Percentiles rank a stretch among this genome's conserved stretches.
These are phyloP conservation scores for Grosmannia serpens DNA, from an alignment of 2,329 filamentous ascomycete species.

Conservation along the genomic window DNA sequence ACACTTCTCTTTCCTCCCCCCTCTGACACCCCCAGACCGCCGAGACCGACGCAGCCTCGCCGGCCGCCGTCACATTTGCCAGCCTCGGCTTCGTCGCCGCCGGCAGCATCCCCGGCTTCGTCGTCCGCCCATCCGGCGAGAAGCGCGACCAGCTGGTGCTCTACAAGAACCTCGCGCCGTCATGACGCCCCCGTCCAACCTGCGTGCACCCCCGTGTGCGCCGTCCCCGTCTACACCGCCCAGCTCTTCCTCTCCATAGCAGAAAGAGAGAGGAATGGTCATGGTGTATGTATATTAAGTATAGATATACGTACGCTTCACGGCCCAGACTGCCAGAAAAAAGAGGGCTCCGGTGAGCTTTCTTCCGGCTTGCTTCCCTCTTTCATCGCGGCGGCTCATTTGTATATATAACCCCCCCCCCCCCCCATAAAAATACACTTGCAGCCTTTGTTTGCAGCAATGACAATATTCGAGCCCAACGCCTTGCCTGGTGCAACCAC, in stretches of 20 bases:
- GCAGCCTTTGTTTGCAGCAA: background rate
- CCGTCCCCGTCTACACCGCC: no score
- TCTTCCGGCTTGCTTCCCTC: background rate
- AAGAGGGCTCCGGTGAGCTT: background rate
- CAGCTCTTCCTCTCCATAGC: no score
- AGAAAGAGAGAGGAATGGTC: background rate
- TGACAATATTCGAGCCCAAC: background rate
- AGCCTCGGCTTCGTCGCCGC: constrained; percentile 44
- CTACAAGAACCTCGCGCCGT: constrained; percentile 39
- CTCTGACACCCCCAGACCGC: constrained; percentile 12
- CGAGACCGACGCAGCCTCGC: constrained; percentile 38
- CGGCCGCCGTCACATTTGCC: constrained; percentile 35
- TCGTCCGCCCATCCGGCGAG: constrained; percentile 30
- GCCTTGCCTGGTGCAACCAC: background rate
- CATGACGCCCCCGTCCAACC: background rate
- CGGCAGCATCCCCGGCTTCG: constrained; percentile 44
- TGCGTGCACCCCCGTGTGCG: no score
- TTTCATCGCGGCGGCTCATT: background rate
- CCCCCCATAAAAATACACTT: background rate
- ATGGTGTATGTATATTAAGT: background rate
- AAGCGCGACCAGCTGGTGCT: constrained; percentile 43
- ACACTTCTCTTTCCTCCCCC: background rate
- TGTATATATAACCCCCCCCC: background rate
- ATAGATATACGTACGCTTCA: background rate
- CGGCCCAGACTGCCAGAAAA: background rate